Conservation (phyloP, 2,329 filamentous ascomycete species). For the Fusarium equiseti region DNA sequence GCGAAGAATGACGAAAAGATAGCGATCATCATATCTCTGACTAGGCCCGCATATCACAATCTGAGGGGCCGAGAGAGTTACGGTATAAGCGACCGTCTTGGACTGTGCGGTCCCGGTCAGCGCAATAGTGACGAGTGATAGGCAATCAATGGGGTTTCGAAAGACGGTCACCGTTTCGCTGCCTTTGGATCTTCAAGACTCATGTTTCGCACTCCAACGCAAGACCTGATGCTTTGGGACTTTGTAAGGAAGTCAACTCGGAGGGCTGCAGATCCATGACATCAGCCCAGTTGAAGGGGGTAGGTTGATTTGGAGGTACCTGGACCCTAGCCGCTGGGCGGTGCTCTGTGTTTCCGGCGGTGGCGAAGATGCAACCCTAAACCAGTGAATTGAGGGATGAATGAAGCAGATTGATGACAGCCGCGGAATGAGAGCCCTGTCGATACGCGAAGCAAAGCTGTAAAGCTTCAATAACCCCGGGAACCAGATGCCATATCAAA, state of each 20-base stretch:
- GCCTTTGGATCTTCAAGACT: slow-evolving; percentile 15
- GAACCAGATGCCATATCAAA: slow-evolving; percentile 1
- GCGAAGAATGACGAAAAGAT: slow-evolving; percentile 42
- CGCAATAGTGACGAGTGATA: slow-evolving; percentile 9
- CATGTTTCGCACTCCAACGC: slow-evolving; percentile 4
- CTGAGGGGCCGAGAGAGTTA: slow-evolving; percentile 17
- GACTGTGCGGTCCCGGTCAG: slow-evolving; percentile 37
- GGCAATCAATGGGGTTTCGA: slow-evolving; percentile 33
- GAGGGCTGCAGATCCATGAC: slow-evolving; percentile 51
- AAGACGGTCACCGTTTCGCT: slow-evolving; percentile 41
- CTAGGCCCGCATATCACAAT: slow-evolving; percentile 31
- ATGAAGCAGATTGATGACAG: slow-evolving; percentile 15
- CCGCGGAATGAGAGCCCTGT: not conserved
- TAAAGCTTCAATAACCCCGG: slow-evolving; percentile 10
- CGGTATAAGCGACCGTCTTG: slow-evolving; percentile 37
- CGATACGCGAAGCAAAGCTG: slow-evolving; percentile 27
- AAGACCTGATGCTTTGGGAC: slow-evolving; percentile 14
- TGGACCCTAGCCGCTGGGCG: slow-evolving; percentile 34
- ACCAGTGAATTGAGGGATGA: slow-evolving; percentile 15
- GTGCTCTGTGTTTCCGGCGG: slow-evolving; percentile 33
- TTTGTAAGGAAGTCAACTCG: slow-evolving; percentile 30
- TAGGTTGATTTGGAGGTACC: slow-evolving; percentile 11
- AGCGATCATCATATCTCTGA: slow-evolving; percentile 3
- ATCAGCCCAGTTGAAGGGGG: slow-evolving; percentile 46
- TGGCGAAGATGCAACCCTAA: slow-evolving; percentile 26